These are phyloP conservation scores for Beauveria varroae DNA, from an alignment of 2,329 filamentous ascomycete genomes.

Conservation along the genomic window DNA sequence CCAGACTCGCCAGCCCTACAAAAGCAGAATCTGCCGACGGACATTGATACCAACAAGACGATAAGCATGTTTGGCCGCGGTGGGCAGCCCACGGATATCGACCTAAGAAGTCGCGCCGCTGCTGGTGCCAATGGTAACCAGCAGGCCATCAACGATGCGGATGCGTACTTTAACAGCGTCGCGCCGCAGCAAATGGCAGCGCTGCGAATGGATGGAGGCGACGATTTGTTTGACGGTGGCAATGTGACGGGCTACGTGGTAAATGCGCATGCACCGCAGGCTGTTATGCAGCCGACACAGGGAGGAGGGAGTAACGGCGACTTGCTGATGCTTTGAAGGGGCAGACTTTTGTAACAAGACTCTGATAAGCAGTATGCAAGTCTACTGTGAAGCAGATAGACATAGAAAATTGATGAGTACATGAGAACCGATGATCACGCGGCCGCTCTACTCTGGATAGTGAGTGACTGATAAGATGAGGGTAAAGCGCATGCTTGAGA, in stretches of 20 bases:
- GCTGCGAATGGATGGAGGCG: constrained; percentile 59
- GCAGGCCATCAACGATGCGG: constrained; percentile 74
- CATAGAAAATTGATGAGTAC: background rate
- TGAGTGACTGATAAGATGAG: background rate
- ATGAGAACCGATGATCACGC: background rate
- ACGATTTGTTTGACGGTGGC: constrained; percentile 54
- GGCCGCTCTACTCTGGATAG: background rate
- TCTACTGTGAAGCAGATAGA: background rate
- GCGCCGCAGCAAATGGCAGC: constrained; percentile 65
- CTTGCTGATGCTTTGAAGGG: constrained; percentile 55
- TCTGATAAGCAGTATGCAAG: background rate
- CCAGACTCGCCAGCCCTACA: constrained; percentile 82
- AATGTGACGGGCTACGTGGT: constrained; percentile 59
- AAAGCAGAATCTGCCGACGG: constrained; percentile 53
- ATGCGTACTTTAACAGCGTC: constrained; percentile 81
- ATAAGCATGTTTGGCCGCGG: constrained; percentile 51
- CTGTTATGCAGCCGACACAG: constrained; percentile 62
- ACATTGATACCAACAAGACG: constrained; percentile 49
- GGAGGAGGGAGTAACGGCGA: constrained; percentile 62
- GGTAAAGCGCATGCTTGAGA: too few species aligned
- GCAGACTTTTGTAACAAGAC: background rate
- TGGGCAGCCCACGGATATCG: constrained; percentile 43
- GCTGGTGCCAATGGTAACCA: constrained; percentile 37
- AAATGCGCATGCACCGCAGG: constrained; percentile 72
- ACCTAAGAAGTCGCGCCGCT: constrained; percentile 31